These are phyloP conservation scores for Cornus controversa DNA, from an alignment of 148 eudicot genomes.

Conservation along the genomic window DNA sequence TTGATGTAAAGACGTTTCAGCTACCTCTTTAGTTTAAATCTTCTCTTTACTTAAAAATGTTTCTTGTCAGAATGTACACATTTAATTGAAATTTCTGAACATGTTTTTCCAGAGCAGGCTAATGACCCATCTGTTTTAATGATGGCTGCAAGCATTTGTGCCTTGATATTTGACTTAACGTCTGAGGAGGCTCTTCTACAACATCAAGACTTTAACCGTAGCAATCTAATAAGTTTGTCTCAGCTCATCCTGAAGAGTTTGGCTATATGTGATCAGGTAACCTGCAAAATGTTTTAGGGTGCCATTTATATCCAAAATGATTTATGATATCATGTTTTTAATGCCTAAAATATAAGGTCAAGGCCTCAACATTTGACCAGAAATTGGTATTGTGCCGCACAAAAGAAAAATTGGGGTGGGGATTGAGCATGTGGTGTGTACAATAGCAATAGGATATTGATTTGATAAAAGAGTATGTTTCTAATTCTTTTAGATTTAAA, in stretches of 20 bases:
- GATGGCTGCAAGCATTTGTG: constrained; percentile 92
- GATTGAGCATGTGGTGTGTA: no score
- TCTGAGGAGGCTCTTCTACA: constrained; percentile 70
- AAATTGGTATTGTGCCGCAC: neutral
- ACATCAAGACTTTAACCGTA: constrained; percentile 47
- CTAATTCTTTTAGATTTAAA: neutral
- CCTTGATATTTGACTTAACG: constrained; percentile 60
- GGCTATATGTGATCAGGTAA: constrained; percentile 54
- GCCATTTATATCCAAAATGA: neutral
- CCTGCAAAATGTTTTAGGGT: neutral
- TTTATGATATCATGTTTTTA: neutral
- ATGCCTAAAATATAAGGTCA: no score
- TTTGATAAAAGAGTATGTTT: neutral
- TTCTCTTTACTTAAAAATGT: neutral
- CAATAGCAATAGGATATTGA: neutral
- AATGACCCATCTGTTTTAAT: constrained; percentile 50
- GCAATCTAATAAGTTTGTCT: constrained; percentile 37
- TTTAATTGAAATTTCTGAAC: neutral
- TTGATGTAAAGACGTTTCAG: neutral
- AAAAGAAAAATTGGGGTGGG: no score
- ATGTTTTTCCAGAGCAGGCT: constrained; percentile 41
- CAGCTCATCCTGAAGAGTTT: constrained; percentile 67
- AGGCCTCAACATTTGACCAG: neutral
- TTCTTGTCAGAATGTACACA: neutral
- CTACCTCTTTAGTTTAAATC: neutral